Conservation (phyloP, 2,329 filamentous ascomycete genomes). For the Arthroderma sp. region DNA sequence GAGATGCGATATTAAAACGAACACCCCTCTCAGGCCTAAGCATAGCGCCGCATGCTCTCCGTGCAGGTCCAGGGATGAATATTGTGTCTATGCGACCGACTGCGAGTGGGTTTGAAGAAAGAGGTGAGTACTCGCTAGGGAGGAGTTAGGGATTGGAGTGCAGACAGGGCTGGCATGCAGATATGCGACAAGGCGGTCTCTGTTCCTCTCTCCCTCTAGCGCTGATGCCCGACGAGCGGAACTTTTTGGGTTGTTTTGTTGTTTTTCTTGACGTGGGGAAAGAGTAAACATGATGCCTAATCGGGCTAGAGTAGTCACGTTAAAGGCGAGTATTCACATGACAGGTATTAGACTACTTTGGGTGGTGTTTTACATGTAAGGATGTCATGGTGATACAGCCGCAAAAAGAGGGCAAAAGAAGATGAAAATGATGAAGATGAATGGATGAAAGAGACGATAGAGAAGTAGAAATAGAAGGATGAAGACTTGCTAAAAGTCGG, state of each 20-base stretch:
- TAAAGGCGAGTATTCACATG: background rate
- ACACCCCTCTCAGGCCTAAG: constrained; percentile 24
- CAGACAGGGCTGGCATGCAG: too few species aligned
- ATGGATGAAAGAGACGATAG: too few species aligned
- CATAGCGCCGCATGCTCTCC: constrained; percentile 27
- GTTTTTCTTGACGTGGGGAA: constrained; percentile 10
- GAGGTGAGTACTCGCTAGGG: too few species aligned
- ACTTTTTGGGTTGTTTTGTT: background rate
- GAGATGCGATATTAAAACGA: constrained; percentile 19
- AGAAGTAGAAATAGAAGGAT: too few species aligned
- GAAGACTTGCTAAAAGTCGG: too few species aligned
- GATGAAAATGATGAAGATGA: background rate
- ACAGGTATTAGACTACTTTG: background rate
- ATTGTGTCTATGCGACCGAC: background rate
- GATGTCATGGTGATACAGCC: background rate
- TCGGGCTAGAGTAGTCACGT: constrained; percentile 7
- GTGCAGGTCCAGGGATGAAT: constrained; percentile 1
- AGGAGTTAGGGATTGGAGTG: too few species aligned
- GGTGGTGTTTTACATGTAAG: background rate
- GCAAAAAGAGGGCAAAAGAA: background rate
- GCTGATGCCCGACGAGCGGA: background rate
- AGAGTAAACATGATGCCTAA: constrained; percentile 16
- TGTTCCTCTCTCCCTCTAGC: too few species aligned
- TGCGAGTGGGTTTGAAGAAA: too few species aligned
- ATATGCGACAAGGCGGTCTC: too few species aligned